Percentiles rank a stretch among this genome's conserved stretches.
Evolutionary conservation across 23 red algal species (phyloP).

Genomic region (Porphyridium purpureum): DNA sequence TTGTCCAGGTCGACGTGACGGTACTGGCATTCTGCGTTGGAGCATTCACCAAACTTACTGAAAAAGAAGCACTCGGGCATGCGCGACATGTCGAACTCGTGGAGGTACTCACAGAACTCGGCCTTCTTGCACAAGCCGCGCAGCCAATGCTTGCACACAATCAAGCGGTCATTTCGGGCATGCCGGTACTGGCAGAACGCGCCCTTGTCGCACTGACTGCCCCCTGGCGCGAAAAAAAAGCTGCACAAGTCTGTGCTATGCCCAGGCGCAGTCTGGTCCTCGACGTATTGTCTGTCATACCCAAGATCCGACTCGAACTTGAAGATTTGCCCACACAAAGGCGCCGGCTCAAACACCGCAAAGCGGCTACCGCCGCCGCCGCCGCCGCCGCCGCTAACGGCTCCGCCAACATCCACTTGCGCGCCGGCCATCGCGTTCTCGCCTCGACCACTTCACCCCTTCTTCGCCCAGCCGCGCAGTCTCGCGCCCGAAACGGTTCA

Average conservation of each 20-base stretch:
- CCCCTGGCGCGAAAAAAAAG: slow-evolving; percentile 58
- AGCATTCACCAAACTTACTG: slow-evolving; percentile 95
- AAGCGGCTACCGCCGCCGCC: too few species aligned
- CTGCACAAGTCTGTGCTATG: slow-evolving; percentile 86
- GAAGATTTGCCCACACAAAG: slow-evolving; percentile 51
- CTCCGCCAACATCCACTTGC: too few species aligned
- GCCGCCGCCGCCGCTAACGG: too few species aligned
- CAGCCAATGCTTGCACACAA: slow-evolving; percentile 98
- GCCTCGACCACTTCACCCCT: too few species aligned
- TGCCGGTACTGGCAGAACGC: slow-evolving; percentile 92
- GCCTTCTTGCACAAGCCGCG: slow-evolving; percentile 97
- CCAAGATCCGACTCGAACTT: slow-evolving; percentile 64
- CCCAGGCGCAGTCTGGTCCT: slow-evolving; percentile 73
- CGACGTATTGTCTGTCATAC: slow-evolving; percentile 38
- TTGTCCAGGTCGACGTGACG: slow-evolving; percentile 87
- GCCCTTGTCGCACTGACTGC: slow-evolving; percentile 80
- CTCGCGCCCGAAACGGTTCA: too few species aligned
- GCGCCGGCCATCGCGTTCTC: too few species aligned
- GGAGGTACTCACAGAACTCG: slow-evolving; percentile 88
- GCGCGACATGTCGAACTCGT: slow-evolving; percentile 58
- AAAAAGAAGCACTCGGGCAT: slow-evolving; percentile 99
- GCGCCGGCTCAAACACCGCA: slow-evolving; percentile 23
- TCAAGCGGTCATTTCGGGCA: slow-evolving; percentile 71
- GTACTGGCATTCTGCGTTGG: slow-evolving; percentile 88
- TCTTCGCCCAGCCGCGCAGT: too few species aligned